These are phyloP conservation scores for Beauveria varroae DNA, from an alignment of 2,329 filamentous ascomycete genomes.

Conservation along the genomic window DNA sequence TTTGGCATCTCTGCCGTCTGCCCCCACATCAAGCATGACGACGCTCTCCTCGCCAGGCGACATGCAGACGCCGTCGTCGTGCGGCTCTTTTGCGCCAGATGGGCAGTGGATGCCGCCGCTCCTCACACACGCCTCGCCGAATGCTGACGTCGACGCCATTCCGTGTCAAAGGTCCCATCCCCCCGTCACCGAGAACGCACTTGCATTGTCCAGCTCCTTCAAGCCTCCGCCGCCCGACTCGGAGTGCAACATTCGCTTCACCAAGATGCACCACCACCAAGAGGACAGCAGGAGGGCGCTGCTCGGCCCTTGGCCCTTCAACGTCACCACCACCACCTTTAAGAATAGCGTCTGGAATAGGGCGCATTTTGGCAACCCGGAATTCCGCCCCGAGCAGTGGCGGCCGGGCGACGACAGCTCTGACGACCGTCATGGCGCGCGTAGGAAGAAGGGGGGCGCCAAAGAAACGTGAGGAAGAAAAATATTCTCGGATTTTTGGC, in stretches of 20 bases:
- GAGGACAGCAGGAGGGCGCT: slow-evolving; percentile 31
- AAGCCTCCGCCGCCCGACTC: background rate
- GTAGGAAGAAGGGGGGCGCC: background rate
- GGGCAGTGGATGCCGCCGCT: slow-evolving; percentile 4
- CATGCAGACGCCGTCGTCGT: background rate
- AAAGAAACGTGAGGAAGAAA: background rate
- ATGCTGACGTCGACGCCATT: background rate
- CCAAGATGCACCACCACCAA: slow-evolving; percentile 40
- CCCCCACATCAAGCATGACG: slow-evolving; percentile 31
- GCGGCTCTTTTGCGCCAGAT: background rate
- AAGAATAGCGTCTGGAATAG: slow-evolving; percentile 61
- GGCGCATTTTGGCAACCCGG: slow-evolving; percentile 59
- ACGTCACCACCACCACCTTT: slow-evolving; percentile 47
- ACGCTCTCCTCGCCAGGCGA: background rate
- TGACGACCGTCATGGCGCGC: slow-evolving; percentile 20
- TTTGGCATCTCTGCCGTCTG: slow-evolving; percentile 24
- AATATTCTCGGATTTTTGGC: background rate
- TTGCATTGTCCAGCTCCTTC: background rate
- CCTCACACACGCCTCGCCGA: background rate
- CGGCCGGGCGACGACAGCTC: slow-evolving; percentile 31
- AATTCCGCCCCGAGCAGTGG: slow-evolving; percentile 39
- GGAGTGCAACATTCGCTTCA: slow-evolving; percentile 40
- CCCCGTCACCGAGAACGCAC: background rate
- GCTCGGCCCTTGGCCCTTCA: slow-evolving; percentile 19
- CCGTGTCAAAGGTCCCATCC: background rate